A percentile compares a stretch with the other conserved stretches of the same genome.
Evolutionary conservation across 441 rosid genomes (phyloP).

Genomic region (Geranium incanum): DNA sequence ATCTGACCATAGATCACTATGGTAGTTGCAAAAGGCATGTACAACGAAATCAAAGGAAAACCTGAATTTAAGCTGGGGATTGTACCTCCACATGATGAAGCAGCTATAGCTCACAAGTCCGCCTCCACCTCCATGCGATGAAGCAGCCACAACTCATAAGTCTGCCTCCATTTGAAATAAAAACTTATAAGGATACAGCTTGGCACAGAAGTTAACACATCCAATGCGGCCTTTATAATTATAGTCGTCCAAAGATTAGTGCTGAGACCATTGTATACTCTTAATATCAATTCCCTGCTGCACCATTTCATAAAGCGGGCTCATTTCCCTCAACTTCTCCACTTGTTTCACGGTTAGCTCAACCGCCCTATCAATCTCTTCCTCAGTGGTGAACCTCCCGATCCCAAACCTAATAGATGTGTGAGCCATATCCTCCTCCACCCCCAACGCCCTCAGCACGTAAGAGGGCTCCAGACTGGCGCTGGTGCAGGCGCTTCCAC

Average conservation of each 20-base stretch:
- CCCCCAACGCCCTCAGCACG: slow-evolving; percentile 91
- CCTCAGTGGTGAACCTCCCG: slow-evolving; percentile 89
- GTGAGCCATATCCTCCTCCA: slow-evolving; percentile 96
- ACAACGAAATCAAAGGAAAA: not conserved
- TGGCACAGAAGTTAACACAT: not conserved
- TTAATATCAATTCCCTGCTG: slow-evolving; percentile 84
- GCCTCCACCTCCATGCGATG: not conserved
- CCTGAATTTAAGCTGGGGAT: not conserved
- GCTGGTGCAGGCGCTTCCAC: slow-evolving; percentile 96
- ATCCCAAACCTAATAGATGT: slow-evolving; percentile 91
- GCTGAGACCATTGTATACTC: slow-evolving; percentile 89
- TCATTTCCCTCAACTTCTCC: slow-evolving; percentile 89
- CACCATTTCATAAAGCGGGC: slow-evolving; percentile 93
- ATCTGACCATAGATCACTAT: not conserved
- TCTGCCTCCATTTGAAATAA: not conserved
- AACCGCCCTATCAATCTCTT: slow-evolving; percentile 68
- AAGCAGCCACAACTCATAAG: not conserved
- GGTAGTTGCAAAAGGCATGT: not conserved
- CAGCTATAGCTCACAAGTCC: not conserved
- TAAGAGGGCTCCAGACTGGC: slow-evolving; percentile 92
- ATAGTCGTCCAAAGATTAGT: slow-evolving; percentile 29
- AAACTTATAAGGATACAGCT: not conserved
- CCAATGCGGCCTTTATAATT: not conserved
- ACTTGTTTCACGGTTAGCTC: slow-evolving; percentile 82
- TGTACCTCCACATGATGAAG: not conserved